Conservation (phyloP, 768 basidiomycete genomes). For the Pulveroboletus sp. region DNA sequence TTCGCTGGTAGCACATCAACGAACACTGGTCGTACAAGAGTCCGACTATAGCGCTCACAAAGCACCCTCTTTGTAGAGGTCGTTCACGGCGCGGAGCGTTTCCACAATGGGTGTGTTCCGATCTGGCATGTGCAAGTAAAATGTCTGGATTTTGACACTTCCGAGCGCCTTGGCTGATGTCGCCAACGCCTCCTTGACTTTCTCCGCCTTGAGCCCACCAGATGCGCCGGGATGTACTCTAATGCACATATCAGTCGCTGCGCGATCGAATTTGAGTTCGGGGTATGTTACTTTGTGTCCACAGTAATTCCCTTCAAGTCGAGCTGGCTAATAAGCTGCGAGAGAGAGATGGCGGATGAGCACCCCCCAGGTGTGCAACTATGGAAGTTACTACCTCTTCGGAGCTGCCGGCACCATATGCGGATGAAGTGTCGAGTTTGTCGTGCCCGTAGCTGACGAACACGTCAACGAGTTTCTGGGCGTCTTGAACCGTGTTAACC, state of each 20-base stretch:
- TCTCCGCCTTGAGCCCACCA: background rate
- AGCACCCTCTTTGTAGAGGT: conserved; percentile 47
- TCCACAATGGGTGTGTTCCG: conserved; percentile 42
- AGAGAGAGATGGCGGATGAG: background rate
- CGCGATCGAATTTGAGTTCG: background rate
- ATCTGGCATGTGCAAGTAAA: conserved; percentile 33
- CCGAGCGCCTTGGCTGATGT: background rate
- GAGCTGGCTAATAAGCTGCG: conserved; percentile 12
- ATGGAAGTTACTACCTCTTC: conserved; percentile 6
- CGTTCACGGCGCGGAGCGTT: conserved; percentile 43
- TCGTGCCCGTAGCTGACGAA: conserved; percentile 12
- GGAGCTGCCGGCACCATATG: conserved; percentile 12
- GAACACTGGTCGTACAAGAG: background rate
- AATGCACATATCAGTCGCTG: background rate
- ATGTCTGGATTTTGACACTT: conserved; percentile 2
- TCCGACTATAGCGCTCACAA: conserved; percentile 32
- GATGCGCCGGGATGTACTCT: conserved; percentile 32
- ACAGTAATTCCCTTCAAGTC: conserved; percentile 16
- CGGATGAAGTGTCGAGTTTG: conserved; percentile 9
- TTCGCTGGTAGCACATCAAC: background rate
- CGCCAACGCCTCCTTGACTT: background rate
- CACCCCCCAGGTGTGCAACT: background rate
- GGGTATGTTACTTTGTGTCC: conserved; percentile 16
- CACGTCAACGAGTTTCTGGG: conserved; percentile 20
- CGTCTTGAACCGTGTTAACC: conserved; percentile 11